These are phyloP conservation scores for Chenopodium album DNA, from an alignment of 148 eudicot genomes.

Conservation along the genomic window DNA sequence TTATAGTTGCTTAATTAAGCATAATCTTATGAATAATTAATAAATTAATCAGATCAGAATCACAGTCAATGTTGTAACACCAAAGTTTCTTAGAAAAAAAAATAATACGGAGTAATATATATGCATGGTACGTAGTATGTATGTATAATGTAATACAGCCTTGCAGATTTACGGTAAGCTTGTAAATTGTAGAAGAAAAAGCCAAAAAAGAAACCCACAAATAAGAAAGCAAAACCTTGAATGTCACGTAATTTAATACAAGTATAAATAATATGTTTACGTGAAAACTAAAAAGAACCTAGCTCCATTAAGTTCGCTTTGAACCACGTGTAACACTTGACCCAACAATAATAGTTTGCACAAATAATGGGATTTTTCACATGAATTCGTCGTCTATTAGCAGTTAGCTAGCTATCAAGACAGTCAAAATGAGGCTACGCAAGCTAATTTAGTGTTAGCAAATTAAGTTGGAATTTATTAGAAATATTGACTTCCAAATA, in stretches of 20 bases:
- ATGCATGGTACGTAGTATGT: neutral
- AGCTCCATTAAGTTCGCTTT: slow-evolving; percentile 15
- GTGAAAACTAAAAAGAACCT: slow-evolving; percentile 2
- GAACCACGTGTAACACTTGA: slow-evolving; percentile 21
- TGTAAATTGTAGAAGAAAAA: slow-evolving; percentile 8
- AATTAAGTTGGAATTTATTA: too few relatives aligned
- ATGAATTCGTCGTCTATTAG: neutral
- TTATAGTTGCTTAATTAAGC: slow-evolving; percentile 7
- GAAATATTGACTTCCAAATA: too few relatives aligned
- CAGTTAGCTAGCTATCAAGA: neutral
- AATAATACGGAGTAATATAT: neutral
- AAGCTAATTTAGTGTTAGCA: too few relatives aligned
- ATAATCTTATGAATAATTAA: neutral
- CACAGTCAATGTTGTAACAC: slow-evolving; percentile 10
- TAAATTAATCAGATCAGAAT: neutral
- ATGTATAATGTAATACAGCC: neutral
- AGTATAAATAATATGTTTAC: neutral
- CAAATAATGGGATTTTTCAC: slow-evolving; percentile 11
- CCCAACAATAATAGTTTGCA: slow-evolving; percentile 23
- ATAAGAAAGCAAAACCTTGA: slow-evolving; percentile 9
- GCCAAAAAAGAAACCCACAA: neutral
- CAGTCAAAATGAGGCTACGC: neutral
- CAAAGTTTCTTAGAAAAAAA: slow-evolving; percentile 11
- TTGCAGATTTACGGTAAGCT: neutral
- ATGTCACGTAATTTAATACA: neutral